Evolutionary conservation across 164 flowering plant species (phyloP).

Genomic region (Stephania japonica): DNA sequence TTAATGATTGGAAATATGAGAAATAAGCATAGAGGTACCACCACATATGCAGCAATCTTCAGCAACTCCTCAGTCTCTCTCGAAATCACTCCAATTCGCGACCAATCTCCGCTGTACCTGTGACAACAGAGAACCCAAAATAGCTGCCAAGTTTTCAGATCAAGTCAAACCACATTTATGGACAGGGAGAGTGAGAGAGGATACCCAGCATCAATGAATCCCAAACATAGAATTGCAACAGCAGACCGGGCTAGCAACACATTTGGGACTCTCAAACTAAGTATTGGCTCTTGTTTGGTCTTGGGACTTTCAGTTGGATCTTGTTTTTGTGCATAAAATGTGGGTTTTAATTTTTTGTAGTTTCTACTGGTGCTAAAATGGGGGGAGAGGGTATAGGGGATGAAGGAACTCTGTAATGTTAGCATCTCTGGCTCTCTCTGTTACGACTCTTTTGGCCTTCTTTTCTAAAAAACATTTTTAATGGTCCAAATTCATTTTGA

Average conservation of each 20-base stretch:
- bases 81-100: constrained; percentile 81
- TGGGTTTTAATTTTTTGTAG: constrained; percentile 18
- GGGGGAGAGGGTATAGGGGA: constrained; percentile 6
- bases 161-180: no score
- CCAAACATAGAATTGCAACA: constrained; percentile 55
- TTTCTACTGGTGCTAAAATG: constrained; percentile 16
- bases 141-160: no score
- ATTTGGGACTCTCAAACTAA: constrained; percentile 33
- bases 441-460: neutral
- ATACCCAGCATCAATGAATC: constrained; percentile 89
- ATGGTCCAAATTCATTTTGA: no score
- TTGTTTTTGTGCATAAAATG: constrained; percentile 27
- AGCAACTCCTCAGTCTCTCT: constrained; percentile 60
- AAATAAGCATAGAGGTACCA: constrained; percentile 60
- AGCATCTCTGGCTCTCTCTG: constrained; percentile 24
- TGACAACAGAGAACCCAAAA: constrained; percentile 1
- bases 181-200: constrained; percentile 2
- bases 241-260: constrained; percentile 41
- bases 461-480: no score
- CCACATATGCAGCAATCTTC: constrained; percentile 58
- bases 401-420: constrained; percentile 16
- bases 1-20: constrained; percentile 36
- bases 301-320: constrained; percentile 23
- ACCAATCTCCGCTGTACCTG: constrained; percentile 96
- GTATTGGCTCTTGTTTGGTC: constrained; percentile 18